These are phyloP conservation scores for Colletotrichum sp. DNA, from an alignment of 2,329 filamentous ascomycete genomes.

Conservation along the genomic window DNA sequence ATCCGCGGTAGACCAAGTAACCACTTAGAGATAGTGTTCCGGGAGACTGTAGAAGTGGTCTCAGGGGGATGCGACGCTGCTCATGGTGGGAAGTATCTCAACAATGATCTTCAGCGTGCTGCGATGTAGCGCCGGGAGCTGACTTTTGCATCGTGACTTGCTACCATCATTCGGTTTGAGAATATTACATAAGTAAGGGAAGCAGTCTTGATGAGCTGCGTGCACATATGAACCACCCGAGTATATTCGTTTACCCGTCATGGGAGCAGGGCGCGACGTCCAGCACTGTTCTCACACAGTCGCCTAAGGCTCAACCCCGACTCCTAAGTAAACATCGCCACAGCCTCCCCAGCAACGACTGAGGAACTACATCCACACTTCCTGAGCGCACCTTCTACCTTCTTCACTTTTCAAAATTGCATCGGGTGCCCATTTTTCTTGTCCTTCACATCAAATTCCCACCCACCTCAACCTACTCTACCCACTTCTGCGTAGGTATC, in stretches of 20 bases:
- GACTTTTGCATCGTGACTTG: not conserved
- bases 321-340: too few relatives aligned
- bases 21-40: not conserved
- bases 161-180: not conserved
- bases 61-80: not conserved
- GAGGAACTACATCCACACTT: too few relatives aligned
- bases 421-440: too few relatives aligned
- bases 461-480: too few relatives aligned
- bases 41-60: not conserved
- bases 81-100: rapidly evolving
- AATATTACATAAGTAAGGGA: not conserved
- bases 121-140: rapidly evolving
- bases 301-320: not conserved
- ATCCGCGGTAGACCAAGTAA: too few relatives aligned
- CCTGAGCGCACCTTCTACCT: too few relatives aligned
- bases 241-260: not conserved
- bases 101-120: not conserved
- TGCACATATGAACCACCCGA: not conserved
- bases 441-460: too few relatives aligned
- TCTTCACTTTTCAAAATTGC: too few relatives aligned
- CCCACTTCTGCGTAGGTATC: too few relatives aligned
- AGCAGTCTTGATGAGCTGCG: not conserved
- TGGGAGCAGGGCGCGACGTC: not conserved
- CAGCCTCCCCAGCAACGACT: not conserved
- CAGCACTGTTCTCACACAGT: not conserved